These are phyloP conservation scores for Schoenoplectus tabernaemontani DNA, from an alignment of 202 grass and related monocot genomes.

Conservation along the genomic window DNA sequence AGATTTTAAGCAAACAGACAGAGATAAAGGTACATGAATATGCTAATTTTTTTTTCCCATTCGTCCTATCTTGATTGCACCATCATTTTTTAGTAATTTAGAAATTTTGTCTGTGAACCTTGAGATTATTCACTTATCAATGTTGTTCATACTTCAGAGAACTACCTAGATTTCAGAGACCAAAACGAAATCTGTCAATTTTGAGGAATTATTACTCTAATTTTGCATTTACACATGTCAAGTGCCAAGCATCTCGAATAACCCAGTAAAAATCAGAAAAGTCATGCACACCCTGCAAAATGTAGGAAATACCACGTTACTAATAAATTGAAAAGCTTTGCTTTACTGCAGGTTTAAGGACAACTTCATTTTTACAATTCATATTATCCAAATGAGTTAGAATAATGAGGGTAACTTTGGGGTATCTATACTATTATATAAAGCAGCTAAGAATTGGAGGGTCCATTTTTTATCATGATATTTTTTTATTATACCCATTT, in stretches of 20 bases:
- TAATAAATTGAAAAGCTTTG: background rate
- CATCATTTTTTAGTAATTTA: background rate
- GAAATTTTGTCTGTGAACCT: background rate
- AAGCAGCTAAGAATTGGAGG: no score
- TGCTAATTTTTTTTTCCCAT: background rate
- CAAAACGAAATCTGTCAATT: background rate
- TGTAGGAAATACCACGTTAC: background rate
- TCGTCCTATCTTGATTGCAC: background rate
- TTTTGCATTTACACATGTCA: background rate
- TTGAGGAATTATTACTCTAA: background rate
- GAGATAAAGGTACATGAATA: conserved; percentile 66
- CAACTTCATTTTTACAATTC: background rate
- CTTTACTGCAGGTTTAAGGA: background rate
- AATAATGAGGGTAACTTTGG: background rate
- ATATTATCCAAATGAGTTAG: background rate
- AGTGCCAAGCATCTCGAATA: background rate
- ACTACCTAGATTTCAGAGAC: no score
- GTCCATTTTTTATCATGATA: no score
- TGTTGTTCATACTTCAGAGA: background rate
- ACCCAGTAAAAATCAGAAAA: background rate
- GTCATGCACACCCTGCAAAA: background rate
- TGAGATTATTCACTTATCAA: background rate
- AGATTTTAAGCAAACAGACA: conserved; percentile 44
- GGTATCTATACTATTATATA: background rate
- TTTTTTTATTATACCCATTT: no score